Evolutionary conservation across 805 yeast genomes (phyloP), one percentile per base, ranked within the genome.

Genomic region (Nakazawaea holstii): DNA sequence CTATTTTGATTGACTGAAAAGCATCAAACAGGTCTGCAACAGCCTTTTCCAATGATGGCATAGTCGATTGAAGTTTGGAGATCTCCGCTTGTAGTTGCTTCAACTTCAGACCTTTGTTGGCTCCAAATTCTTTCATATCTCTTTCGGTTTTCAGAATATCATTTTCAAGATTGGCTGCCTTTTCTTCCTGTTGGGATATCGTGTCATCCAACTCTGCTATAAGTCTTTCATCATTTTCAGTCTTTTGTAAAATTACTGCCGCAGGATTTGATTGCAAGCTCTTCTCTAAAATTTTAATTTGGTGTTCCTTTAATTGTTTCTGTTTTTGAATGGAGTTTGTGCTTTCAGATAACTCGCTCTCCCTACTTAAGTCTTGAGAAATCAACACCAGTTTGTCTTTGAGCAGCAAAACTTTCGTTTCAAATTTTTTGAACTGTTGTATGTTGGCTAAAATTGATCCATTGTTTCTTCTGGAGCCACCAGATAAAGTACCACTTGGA

Each of bases 401-500:
- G 35, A 80, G 57, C 2, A 53, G 58, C 14, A 65, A 62, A 10
- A 79, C 60, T 48, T 69, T 66, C 8, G 58, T 55, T 24, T 68
- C 66, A 10, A 76, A 57, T 13, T 58, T 62, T 56, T 86, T 85
- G 54, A 75, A 83, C 49, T 77, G 77, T 57, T 84, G 92, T 61
- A 90, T 78, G 39, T 77, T 79, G 9, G 79, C 61, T 48, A 91
- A 69, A 2, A 85, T 63, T 0, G 89, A 76, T 1, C 79, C 73
- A 13, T 77, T 68, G 42, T 71, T 70, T 52, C 73, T 80, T 55
- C 92, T 74, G 17, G 95, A 82, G n/a, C 98, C 98, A 41, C 99
- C 99, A 1, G 97, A 87, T 27, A 94, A 70, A 7, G 96, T 87
- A 13, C 99, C 99, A 54, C 85, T 89, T 0, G 99, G 99, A 60